A percentile compares a stretch with the other conserved stretches of the same genome.
phyloP scores from a whole-genome alignment of 768 basidiomycete species.

The Lactifluus volemus region DNA sequence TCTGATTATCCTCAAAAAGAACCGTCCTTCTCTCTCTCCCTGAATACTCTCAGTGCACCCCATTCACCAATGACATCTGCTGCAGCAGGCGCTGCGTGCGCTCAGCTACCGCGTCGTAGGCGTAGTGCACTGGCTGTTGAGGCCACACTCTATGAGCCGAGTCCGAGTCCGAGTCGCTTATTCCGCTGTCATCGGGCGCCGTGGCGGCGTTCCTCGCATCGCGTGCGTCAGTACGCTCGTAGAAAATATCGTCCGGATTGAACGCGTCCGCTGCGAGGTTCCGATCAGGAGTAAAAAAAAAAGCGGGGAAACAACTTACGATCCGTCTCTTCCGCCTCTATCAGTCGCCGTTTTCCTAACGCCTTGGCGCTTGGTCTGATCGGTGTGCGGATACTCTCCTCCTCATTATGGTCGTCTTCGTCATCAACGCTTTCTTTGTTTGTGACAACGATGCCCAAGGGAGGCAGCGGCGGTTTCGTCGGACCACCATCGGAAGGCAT shows the following conservation, averaged over 20 bases:
- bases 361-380: constrained; percentile 76
- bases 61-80: constrained; percentile 23
- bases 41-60: constrained; percentile 21
- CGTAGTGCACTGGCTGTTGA: constrained; percentile 55
- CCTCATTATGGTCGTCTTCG: constrained; percentile 18
- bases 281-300: not conserved
- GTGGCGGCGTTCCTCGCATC: constrained; percentile 23
- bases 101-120: constrained; percentile 92
- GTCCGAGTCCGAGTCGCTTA: constrained; percentile 41
- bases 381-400: constrained; percentile 32
- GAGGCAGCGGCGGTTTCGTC: not conserved
- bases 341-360: constrained; percentile 69
- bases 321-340: constrained; percentile 42
- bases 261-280: constrained; percentile 32
- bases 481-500: constrained; percentile 7
- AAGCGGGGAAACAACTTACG: constrained; percentile 29
- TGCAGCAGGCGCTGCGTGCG: constrained; percentile 52
- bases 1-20: not conserved
- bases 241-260: constrained; percentile 51
- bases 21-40: not conserved
- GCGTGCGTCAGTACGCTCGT: constrained; percentile 30
- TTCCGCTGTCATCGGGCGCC: constrained; percentile 23
- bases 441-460: constrained; percentile 1
- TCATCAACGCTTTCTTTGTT: not conserved
- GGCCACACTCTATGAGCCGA: constrained; percentile 31